phyloP scores from a whole-genome alignment of 306 rosid genomes.

The Prunus mira region DNA sequence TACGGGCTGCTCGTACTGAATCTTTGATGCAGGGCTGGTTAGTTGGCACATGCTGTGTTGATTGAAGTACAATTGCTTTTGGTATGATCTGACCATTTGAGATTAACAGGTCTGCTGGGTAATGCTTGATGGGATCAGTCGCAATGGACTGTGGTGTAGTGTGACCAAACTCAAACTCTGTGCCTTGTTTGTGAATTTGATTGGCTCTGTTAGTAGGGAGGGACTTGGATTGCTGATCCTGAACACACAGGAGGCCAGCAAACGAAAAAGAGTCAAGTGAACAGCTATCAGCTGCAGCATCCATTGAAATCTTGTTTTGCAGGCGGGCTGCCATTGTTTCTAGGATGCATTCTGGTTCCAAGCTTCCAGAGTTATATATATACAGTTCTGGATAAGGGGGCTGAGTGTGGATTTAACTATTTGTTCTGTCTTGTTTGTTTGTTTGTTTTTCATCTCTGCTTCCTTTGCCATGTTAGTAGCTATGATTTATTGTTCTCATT shows the following conservation, averaged over 20 bases:
- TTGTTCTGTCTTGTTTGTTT: constrained; percentile 20
- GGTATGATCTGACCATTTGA: constrained; percentile 47
- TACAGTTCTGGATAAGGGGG: neutral
- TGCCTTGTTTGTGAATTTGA: constrained; percentile 30
- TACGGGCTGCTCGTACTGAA: constrained; percentile 27
- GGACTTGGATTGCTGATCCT: constrained; percentile 44
- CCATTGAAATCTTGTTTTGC: constrained; percentile 30
- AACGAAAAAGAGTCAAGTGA: constrained; percentile 61
- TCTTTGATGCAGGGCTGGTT: constrained; percentile 20
- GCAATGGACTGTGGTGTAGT: constrained; percentile 31
- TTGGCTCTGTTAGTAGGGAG: constrained; percentile 24
- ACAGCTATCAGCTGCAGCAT: constrained; percentile 32
- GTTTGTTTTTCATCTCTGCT: neutral
- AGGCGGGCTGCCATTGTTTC: constrained; percentile 42
- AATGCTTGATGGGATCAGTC: constrained; percentile 32
- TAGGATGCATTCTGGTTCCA: constrained; percentile 14
- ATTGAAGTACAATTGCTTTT: constrained; percentile 31
- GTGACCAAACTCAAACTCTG: constrained; percentile 47
- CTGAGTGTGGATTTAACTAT: constrained; percentile 12
- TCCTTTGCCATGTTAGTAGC: neutral
- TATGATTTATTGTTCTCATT: neutral
- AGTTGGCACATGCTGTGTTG: constrained; percentile 18
- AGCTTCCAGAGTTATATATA: constrained; percentile 22
- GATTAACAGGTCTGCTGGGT: constrained; percentile 47
- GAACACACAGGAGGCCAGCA: constrained; percentile 48